Evolutionary conservation across 1,284 basidiomycete species (phyloP), one percentile per base, ranked within the genome.

Genomic region (Ceratobasidium sp.): DNA sequence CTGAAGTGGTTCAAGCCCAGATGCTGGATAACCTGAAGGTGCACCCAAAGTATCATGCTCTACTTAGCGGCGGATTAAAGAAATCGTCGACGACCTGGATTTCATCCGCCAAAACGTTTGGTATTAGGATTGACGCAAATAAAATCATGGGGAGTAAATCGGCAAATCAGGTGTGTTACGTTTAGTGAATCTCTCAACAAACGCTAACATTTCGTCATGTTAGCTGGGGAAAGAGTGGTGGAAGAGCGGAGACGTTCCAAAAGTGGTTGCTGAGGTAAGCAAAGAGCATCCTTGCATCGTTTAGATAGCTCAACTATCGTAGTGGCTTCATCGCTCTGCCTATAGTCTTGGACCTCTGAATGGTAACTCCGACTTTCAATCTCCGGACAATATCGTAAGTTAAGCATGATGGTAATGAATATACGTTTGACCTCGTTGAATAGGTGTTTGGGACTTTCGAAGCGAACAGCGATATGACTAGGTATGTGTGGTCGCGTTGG

Each of bases 81-180:
- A 13, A 26, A 60, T 28, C 13, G 18, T 60, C 58, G 26, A 39
- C 28, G 18, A 39, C 58, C 12, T 15, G n/a, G 12, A 60, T 60
- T 33, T 60, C 58, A 28, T 60, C 58, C 10, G 26, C n/a, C 26
- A 60, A 60, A 26, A 60, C 58, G 9, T 60, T 60, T 33, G 58
- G 26, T 5, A 26, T 26, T 4, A 23, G 58, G 26, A 26, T 60
- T 18, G 58, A 60, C 58, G 58, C 58, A 13, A 60, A 60, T 5
- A 60, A 60, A 26, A 60, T 60, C 26, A 60, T 60, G 58, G 58
- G 58, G 3, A 60, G 58, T 26, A 60, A 60, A 39, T 60, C 58
- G 7, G 58, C 58, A 13, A 60, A 60, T 39, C 58, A 60, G 58
- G 58, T 60, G 33, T 28, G 26, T 60, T 60, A 12, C 26, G 20